Evolutionary conservation across 768 basidiomycete genomes (phyloP), one percentile per base, ranked within the genome.

Genomic region (Pleurotus tuber-regium): DNA sequence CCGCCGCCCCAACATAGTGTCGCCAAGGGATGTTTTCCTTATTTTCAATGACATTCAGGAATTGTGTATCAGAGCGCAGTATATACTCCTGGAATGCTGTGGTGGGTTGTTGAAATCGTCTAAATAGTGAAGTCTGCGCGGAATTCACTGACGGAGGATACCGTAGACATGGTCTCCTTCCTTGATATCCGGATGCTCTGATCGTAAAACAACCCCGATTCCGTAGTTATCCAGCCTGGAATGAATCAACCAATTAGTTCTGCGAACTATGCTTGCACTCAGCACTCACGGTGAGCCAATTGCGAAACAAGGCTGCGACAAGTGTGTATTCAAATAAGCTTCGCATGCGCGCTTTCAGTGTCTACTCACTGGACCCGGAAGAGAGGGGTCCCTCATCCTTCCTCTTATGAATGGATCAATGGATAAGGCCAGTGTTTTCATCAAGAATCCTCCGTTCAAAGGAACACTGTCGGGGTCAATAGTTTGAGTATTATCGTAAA

Each of bases 391-490:
- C 38, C 69, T 59, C 78, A 82, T 77, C 28, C 61, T 59, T 46
- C 62, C 62, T 16, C 72, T 55, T 62, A 76, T 55, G 59, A 74
- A 75, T 1, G 75, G 73, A 51, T 77, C 76, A 31, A 76, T 57
- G 1, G 74, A 73, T 4, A 78, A 58, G 1, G 69, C 70, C 12
- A 84, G 69, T 0, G 71, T 71, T 62, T 83, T 84, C 56, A 81
- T 39, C 6, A 84, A 58, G 50, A 80, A 58, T 0, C 77, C 76
- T 0, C 77, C 76, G 16, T 78, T 61, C 35, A 80, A 61, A 1
- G 71, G 61, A 1, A 70, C 71, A 24, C 58, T 72, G 14, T 80
- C 76, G 16, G 74, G 57, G 55, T 84, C 82, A 57, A 84, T 82
- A 1, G 66, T 73, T 49, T 72, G 59, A 0, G 64, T 71, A 3